phyloP scores from a whole-genome alignment of 164 flowering plant species.

The Vitis cinerea region DNA sequence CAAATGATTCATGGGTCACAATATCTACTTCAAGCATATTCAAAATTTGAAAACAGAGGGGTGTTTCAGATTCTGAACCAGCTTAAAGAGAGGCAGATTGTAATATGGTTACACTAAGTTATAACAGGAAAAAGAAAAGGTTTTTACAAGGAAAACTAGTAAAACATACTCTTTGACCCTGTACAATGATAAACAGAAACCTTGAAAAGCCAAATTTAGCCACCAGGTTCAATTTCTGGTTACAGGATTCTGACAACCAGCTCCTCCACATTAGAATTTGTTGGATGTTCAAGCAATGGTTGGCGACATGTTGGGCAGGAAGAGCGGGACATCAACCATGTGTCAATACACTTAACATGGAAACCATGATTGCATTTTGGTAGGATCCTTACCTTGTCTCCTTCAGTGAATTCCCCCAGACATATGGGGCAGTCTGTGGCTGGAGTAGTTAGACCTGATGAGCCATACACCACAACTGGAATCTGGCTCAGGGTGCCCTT shows the following conservation, averaged over 20 bases:
- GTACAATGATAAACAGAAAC: not conserved
- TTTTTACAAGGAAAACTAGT: not conserved
- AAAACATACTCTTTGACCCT: not conserved
- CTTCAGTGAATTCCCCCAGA: constrained; percentile 25
- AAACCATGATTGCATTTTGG: constrained; percentile 39
- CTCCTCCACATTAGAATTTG: not conserved
- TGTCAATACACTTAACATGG: constrained; percentile 36
- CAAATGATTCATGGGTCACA: no score
- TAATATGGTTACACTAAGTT: no score
- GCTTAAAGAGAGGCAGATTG: no score
- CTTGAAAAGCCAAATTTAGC: not conserved
- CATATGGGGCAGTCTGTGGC: constrained; percentile 28
- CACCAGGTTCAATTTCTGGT: not conserved
- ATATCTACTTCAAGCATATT: no score
- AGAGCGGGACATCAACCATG: constrained; percentile 31
- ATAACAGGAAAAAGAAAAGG: no score
- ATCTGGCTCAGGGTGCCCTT: constrained; percentile 22
- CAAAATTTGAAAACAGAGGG: no score
- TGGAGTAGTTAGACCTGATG: not conserved
- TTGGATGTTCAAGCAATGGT: constrained; percentile 1
- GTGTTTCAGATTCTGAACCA: no score
- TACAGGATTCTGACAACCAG: not conserved
- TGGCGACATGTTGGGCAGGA: constrained; percentile 33
- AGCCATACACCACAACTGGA: constrained; percentile 19
- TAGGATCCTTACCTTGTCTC: constrained; percentile 30